Evolutionary conservation across 1,284 basidiomycete species (phyloP), one percentile per base, ranked within the genome.

Genomic region (Thelephora terrestris): DNA sequence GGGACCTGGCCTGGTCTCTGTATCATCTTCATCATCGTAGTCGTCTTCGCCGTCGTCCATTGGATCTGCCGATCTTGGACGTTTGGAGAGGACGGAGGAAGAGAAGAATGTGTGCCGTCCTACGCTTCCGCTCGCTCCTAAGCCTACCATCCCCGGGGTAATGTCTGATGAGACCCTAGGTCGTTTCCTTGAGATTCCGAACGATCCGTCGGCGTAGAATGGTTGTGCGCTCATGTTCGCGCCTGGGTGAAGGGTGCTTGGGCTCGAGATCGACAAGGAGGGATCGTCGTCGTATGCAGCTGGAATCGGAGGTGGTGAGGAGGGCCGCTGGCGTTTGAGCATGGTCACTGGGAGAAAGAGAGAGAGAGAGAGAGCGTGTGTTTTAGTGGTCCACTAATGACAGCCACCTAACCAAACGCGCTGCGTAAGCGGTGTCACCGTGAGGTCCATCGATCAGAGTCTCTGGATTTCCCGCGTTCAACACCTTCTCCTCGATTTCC

Each of bases 261-360:
- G 7, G 14, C 29, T 12, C 29, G 14, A 12, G 29, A 32, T 32
- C 7, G 29, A 32, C 12, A 12, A 14, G 29, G 29, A 32, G 29
- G 14, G 29, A 32, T 32, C 29, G 29, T 32, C 29, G 6, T 12
- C 29, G 29, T 32, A 32, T 32, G 29, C 29, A 32, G 29, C 29
- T 14, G 29, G 6, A 32, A 32, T 63, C 2, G 66, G 67, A 2
- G 71, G 68, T 12, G 77, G 79, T 7, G 78, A 77, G 16, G 61
- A 57, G 14, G 70, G 72, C 47, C 84, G 68, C 51, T 76, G 81
- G 55, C 85, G 73, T 61, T 87, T 87, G 54, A 86, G 65, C 84
- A 86, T 87, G 25, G 47, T 43, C 17, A 17, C 34, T 17, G 24
- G 40, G 17, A 7, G 21, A 45, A 16, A 24, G n/a, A 34, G 39